Base-by-base conservation (phyloP, 108 stramenopile species). In the Bacterosira constricta region DNA sequence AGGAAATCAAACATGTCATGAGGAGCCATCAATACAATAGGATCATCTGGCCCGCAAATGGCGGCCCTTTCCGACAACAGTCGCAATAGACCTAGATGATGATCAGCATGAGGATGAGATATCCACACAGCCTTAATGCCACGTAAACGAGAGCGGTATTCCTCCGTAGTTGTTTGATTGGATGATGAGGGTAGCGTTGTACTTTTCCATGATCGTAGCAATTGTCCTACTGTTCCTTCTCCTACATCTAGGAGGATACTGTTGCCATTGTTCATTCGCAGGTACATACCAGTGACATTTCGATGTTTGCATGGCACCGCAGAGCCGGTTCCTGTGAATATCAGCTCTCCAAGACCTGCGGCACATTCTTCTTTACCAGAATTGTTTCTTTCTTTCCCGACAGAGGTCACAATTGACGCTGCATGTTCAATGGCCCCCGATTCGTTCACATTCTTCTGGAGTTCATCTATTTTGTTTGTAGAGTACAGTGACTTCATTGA, bases 41-140 rank as follows among this genome's bases (percentile, higher is more conserved):
- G 93, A 54, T 75, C 72, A 15, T 45, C n/a, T 5, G 73, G 47
- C 29, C 63, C 72, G 20, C 70, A 65, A 4, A 86, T 50, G 35
- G 66, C 54, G 23, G 69, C 47, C 25, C 95, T 68, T 58, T 90
- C 90, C 0, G 84, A 80, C 31, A 99, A 73, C 17, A 99, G 69
- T 9, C 90, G 77, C 31, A 96, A 76, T 36, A 99, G 66, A 18
- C 99, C 99, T 47, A 97, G 84, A 73, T 97, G 96, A 66, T 99
- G 99, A 70, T 99, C 99, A 2, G 99, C 99, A 73, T 99, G 99
- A 27, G 91, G 93, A 73, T 99, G 99, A 29, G 95, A 95, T 23
- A 99, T 95, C 96, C 97, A 98, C 15, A 97, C 92, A 32, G 92
- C 89, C 59, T 88, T 83, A 41, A 98, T 91, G 11, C 71, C 56